phyloP scores from a whole-genome alignment of 345 rosid genomes.

The Camelina hispida region DNA sequence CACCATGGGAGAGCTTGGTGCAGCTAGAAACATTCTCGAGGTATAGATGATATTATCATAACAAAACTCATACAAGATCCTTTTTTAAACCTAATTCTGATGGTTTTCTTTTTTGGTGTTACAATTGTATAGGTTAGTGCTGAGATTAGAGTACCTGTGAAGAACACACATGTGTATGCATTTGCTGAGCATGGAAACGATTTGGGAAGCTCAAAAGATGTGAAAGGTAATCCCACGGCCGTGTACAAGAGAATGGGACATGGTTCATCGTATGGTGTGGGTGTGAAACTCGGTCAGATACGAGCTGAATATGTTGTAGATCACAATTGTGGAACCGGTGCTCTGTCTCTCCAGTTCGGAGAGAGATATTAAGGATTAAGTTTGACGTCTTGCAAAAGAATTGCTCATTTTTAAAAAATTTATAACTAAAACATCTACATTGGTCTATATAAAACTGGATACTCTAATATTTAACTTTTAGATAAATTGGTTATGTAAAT shows the following conservation, averaged over 20 bases:
- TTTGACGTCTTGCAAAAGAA: background rate
- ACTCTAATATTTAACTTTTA: background rate
- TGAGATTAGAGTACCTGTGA: slow-evolving; percentile 82
- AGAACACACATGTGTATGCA: slow-evolving; percentile 73
- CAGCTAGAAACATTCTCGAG: slow-evolving; percentile 84
- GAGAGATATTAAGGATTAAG: slow-evolving; percentile 66
- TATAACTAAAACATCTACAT: background rate
- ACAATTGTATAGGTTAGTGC: slow-evolving; percentile 58
- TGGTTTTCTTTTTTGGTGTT: background rate
- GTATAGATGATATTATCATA: slow-evolving; percentile 46
- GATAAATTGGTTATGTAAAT: background rate
- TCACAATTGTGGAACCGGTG: slow-evolving; percentile 84
- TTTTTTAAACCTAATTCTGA: background rate
- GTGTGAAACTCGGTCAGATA: slow-evolving; percentile 82
- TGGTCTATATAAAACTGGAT: background rate
- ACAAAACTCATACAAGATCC: background rate
- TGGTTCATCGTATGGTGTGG: slow-evolving; percentile 89
- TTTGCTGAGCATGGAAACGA: slow-evolving; percentile 96
- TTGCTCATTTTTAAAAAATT: background rate
- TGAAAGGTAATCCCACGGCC: slow-evolving; percentile 97
- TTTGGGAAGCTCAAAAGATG: slow-evolving; percentile 90
- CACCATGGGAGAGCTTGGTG: slow-evolving; percentile 98
- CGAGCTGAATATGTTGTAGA: slow-evolving; percentile 95
- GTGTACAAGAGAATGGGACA: slow-evolving; percentile 86
- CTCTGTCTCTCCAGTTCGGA: slow-evolving; percentile 82